A percentile compares a stretch with the other conserved stretches of the same genome.
These are phyloP conservation scores for Hypoxylon intermedium DNA, from an alignment of 495 filamentous ascomycete species.

Conservation along the genomic window DNA sequence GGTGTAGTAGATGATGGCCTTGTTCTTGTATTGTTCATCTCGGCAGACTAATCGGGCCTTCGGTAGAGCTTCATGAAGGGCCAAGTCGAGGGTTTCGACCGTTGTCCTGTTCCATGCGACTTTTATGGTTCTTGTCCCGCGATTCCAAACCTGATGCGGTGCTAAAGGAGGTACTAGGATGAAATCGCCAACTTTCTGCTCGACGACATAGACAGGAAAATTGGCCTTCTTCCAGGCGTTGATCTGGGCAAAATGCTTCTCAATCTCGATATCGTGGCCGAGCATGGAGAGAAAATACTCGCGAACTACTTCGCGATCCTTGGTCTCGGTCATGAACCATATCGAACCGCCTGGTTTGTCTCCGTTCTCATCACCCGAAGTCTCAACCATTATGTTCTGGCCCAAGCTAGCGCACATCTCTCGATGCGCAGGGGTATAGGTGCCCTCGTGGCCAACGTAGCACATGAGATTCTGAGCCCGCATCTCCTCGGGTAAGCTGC, in stretches of 20 bases:
- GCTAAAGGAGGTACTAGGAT: slow-evolving; percentile 94
- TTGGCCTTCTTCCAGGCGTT: slow-evolving; percentile 92
- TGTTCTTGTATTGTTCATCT: slow-evolving; percentile 99
- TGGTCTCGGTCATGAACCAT: slow-evolving; percentile 97
- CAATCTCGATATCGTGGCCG: slow-evolving; percentile 94
- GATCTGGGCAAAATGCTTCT: slow-evolving; percentile 93
- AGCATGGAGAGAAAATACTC: slow-evolving; percentile 92
- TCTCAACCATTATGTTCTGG: slow-evolving; percentile 97
- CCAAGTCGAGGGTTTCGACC: slow-evolving; percentile 84
- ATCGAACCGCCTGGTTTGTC: slow-evolving; percentile 87
- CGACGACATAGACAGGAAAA: slow-evolving; percentile 89
- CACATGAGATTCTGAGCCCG: slow-evolving; percentile 97
- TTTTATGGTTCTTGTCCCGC: slow-evolving; percentile 93
- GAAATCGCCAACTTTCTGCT: slow-evolving; percentile 92
- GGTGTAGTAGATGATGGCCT: slow-evolving; percentile 88
- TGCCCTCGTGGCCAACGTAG: slow-evolving; percentile 97
- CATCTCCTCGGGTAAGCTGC: slow-evolving; percentile 82
- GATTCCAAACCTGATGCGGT: slow-evolving; percentile 99
- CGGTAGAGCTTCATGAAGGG: slow-evolving; percentile 83
- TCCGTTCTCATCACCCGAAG: slow-evolving; percentile 72
- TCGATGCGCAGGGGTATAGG: slow-evolving; percentile 92
- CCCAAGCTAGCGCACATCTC: slow-evolving; percentile 98
- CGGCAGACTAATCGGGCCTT: slow-evolving; percentile 90
- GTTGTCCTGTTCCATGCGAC: slow-evolving; percentile 98
- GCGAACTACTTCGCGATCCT: slow-evolving; percentile 82